Percentiles rank a stretch among this genome's conserved stretches.
Evolutionary conservation across 108 stramenopile species (phyloP).

Genomic region (Aureococcus anophagefferens): DNA sequence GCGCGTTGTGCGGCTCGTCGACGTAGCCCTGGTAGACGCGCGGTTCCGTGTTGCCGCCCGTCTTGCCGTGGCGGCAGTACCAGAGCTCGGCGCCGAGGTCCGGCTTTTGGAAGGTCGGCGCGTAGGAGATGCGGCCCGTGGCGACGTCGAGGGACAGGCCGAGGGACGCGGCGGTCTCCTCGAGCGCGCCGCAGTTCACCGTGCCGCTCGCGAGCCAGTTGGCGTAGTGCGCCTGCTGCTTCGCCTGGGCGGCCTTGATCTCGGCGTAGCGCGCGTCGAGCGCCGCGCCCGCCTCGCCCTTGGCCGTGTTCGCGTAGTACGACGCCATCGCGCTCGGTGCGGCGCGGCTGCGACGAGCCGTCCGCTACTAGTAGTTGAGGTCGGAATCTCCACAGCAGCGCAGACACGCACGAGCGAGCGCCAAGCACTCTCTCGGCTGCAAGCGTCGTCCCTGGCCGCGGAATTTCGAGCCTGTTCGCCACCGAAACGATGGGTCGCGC

Average conservation of each 20-base stretch:
- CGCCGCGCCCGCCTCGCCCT: background rate
- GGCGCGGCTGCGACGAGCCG: too few species aligned
- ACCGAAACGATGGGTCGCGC: too few species aligned
- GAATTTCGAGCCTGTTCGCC: too few species aligned
- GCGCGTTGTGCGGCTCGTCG: background rate
- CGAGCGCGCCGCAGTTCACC: background rate
- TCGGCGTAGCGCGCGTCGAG: background rate
- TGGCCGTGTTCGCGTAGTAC: too few species aligned
- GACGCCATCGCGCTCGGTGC: too few species aligned
- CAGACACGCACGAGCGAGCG: too few species aligned
- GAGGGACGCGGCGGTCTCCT: background rate
- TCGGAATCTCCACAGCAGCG: too few species aligned
- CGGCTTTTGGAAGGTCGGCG: background rate
- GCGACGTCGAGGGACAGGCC: background rate
- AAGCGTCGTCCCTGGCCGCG: too few species aligned
- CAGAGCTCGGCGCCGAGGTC: background rate
- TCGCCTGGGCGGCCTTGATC: background rate
- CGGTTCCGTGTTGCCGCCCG: conserved; percentile 1
- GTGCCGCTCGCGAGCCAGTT: background rate
- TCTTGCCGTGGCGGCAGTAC: conserved; percentile 9
- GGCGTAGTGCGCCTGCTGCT: background rate
- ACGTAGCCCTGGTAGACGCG: conserved; percentile 4
- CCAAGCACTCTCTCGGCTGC: too few species aligned
- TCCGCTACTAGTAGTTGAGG: too few species aligned
- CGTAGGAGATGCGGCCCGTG: background rate